Evolutionary conservation across 306 rosid genomes (phyloP).

Genomic region (Parietaria judaica): DNA sequence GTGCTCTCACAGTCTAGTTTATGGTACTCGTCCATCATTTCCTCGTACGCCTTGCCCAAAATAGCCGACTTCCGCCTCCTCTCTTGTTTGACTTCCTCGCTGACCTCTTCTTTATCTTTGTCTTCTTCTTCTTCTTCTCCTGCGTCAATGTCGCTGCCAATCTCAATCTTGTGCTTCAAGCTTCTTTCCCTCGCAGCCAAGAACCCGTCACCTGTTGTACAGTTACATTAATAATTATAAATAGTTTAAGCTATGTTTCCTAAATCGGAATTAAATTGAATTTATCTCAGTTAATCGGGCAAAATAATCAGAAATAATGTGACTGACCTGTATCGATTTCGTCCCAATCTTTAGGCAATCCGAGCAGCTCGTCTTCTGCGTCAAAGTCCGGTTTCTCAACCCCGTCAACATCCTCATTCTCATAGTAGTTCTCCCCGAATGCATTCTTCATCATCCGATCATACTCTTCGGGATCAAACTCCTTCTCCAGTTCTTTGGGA

Average conservation of each 20-base stretch:
- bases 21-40: slow-evolving; percentile 88
- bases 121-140: slow-evolving; percentile 19
- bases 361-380: slow-evolving; percentile 78
- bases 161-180: slow-evolving; percentile 39
- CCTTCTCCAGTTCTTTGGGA: slow-evolving; percentile 57
- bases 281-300: too few species aligned
- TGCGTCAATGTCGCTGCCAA: slow-evolving; percentile 20
- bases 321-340: slow-evolving; percentile 17
- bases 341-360: slow-evolving; percentile 72
- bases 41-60: slow-evolving; percentile 71
- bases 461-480: slow-evolving; percentile 78
- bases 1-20: slow-evolving; percentile 82
- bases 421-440: slow-evolving; percentile 62
- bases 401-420: slow-evolving; percentile 52
- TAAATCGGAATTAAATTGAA: too few species aligned
- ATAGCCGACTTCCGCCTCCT: slow-evolving; percentile 62
- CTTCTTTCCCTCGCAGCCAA: slow-evolving; percentile 54
- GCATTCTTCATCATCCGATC: slow-evolving; percentile 78
- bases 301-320: neutral
- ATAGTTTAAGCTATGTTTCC: too few species aligned
- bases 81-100: slow-evolving; percentile 47
- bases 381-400: slow-evolving; percentile 77
- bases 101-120: slow-evolving; percentile 22
- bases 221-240: too few species aligned
- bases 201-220: slow-evolving; percentile 40